Percentiles rank a stretch among this genome's conserved stretches.
These are phyloP conservation scores for Brassica hybrid DNA, from an alignment of 441 rosid genomes.

Conservation along the genomic window DNA sequence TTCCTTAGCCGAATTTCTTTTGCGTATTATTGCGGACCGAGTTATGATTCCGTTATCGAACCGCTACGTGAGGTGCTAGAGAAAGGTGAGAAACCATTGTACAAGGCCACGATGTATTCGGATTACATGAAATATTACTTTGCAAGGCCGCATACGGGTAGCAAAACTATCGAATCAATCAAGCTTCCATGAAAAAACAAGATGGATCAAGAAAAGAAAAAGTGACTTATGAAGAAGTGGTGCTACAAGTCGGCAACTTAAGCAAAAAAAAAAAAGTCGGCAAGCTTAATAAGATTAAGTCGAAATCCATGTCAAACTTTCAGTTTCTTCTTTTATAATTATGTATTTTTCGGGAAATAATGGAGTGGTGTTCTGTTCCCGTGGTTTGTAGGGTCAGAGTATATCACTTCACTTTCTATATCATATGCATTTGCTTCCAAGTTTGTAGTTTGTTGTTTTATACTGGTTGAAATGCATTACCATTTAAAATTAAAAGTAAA, in stretches of 20 bases:
- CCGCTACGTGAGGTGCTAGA: constrained; percentile 38
- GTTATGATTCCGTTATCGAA: constrained; percentile 28
- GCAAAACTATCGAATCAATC: constrained; percentile 18
- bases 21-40: constrained; percentile 39
- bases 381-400: constrained; percentile 3
- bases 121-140: constrained; percentile 44
- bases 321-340: not conserved
- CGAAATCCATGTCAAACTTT: too few species aligned
- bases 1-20: constrained; percentile 42
- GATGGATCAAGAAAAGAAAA: not conserved
- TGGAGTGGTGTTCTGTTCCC: not conserved
- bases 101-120: constrained; percentile 37
- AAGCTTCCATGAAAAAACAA: constrained; percentile 11
- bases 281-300: too few species aligned
- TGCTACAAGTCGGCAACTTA: too few species aligned
- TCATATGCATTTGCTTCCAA: not conserved
- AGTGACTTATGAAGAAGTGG: not conserved
- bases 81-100: constrained; percentile 40
- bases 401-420: not conserved
- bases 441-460: not conserved
- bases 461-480: not conserved
- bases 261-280: too few species aligned
- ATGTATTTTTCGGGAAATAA: not conserved
- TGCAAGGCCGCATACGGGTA: constrained; percentile 20
- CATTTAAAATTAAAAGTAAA: not conserved